Conservation (phyloP, 768 basidiomycete species). For the Boletus rubescentipes region DNA sequence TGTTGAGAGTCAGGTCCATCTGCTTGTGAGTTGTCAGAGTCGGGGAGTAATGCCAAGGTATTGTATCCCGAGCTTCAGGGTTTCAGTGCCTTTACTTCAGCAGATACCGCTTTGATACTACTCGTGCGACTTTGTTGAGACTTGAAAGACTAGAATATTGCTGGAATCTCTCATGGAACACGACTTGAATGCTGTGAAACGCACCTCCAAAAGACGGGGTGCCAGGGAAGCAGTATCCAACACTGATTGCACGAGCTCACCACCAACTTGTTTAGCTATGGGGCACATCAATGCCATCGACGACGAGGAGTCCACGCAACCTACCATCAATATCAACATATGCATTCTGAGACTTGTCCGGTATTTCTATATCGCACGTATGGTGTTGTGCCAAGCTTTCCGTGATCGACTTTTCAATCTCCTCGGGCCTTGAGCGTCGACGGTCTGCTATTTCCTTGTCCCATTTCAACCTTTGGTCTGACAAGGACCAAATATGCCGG, state of each 20-base stretch:
- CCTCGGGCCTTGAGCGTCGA: conserved; percentile 59
- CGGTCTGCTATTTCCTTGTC: conserved; percentile 69
- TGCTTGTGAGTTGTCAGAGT: no score
- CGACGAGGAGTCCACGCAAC: not conserved
- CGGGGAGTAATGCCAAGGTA: no score
- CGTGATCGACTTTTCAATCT: conserved; percentile 44
- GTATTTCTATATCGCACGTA: conserved; percentile 27
- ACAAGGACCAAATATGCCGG: conserved; percentile 75
- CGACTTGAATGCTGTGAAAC: conserved; percentile 4
- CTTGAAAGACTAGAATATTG: conserved; percentile 40
- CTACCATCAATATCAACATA: conserved; percentile 9
- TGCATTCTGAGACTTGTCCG: conserved; percentile 4
- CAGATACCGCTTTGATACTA: conserved; percentile 43
- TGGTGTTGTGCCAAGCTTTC: conserved; percentile 40
- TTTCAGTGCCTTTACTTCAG: conserved; percentile 52
- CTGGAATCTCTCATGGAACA: not conserved
- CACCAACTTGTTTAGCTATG: conserved; percentile 23
- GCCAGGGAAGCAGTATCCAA: conserved; percentile 40
- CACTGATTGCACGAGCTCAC: conserved; percentile 26
- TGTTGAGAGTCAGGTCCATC: no score
- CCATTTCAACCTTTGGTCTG: conserved; percentile 72
- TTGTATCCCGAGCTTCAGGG: conserved; percentile 29
- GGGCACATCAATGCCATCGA: conserved; percentile 1
- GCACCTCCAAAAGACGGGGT: conserved; percentile 54
- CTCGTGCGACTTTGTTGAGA: conserved; percentile 52